Base-by-base conservation (phyloP, 1,284 basidiomycete genomes). In the Trichosporon asahii region DNA sequence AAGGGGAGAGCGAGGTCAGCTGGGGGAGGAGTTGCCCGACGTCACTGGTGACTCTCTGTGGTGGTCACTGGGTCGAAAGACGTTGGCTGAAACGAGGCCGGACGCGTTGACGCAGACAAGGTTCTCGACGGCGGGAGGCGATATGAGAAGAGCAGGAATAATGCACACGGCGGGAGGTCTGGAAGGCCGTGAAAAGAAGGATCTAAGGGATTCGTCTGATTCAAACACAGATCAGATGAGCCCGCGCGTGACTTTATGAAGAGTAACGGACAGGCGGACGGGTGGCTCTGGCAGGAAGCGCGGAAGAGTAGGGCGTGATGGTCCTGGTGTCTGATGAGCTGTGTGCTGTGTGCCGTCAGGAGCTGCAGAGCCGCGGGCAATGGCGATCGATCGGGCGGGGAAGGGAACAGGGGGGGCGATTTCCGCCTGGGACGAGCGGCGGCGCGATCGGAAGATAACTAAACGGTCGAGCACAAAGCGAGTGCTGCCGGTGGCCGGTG, bases 221-320 rank as follows among this genome's bases (percentile, higher is more conserved):
- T 61, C 57, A 61, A 12, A 31, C 57, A 31, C 27, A 33, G 57
- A 61, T 61, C 57, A 61, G 57, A 61, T 61, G 57, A 61, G 29
- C 57, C 57, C 57, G 27, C 57, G 57, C 57, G 57, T 61, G 57
- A 61, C 57, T 61, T 61, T 61, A 33, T 33, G 57, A 21, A 11
- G n/a, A n/a, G 49, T 53, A 53, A 53, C 49, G 49, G 49, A 18
- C 18, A 46, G 49, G 21, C 21, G 31, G 14, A 18, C 29, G 29
- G 18, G 29, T 18, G 9, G 27, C 25, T 12, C 15, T 11, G 25
- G 14, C 11, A 27, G 9, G 53, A 57, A 25, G 23, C 53, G 23
- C 18, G 40, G 40, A 18, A 44, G 18, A 44, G 5, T 9, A 3
- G 53, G 53, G 53, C 53, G 53, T 57, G 53, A 57, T 57, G 53